Conservation (phyloP, 1,284 basidiomycete species). For the Volvariella volvacea region DNA sequence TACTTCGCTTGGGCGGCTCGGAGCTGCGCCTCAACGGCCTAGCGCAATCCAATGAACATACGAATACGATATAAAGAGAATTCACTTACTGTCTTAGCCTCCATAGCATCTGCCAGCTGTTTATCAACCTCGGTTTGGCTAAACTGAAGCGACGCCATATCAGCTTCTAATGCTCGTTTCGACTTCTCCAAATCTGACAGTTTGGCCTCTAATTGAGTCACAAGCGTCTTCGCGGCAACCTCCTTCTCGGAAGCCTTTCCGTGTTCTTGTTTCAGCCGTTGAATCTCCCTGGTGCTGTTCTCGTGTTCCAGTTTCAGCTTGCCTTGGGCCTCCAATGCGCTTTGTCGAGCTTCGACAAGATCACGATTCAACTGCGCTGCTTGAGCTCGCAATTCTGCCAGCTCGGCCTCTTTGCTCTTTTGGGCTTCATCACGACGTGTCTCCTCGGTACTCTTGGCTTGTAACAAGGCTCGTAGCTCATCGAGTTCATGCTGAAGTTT, state of each 20-base stretch:
- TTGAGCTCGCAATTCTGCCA: conserved; percentile 68
- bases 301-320: conserved; percentile 68
- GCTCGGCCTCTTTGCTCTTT: conserved; percentile 83
- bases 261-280: conserved; percentile 51
- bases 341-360: conserved; percentile 49
- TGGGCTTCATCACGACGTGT: conserved; percentile 79
- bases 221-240: conserved; percentile 42
- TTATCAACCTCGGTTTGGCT: conserved; percentile 69
- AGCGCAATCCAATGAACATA: conserved; percentile 7
- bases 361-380: conserved; percentile 54
- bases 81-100: conserved; percentile 62
- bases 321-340: conserved; percentile 56
- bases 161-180: conserved; percentile 66
- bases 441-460: conserved; percentile 84
- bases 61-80: conserved; percentile 4
- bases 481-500: conserved; percentile 83
- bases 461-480: conserved; percentile 75
- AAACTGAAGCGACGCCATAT: conserved; percentile 67
- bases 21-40: conserved; percentile 77
- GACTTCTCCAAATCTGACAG: conserved; percentile 65
- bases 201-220: conserved; percentile 45
- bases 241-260: conserved; percentile 58
- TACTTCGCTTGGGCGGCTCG: conserved; percentile 68
- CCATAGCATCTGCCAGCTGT: conserved; percentile 54
- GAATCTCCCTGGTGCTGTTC: conserved; percentile 47